Evolutionary conservation across 148 eudicot genomes (phyloP).

Genomic region (Diospyros lotus): DNA sequence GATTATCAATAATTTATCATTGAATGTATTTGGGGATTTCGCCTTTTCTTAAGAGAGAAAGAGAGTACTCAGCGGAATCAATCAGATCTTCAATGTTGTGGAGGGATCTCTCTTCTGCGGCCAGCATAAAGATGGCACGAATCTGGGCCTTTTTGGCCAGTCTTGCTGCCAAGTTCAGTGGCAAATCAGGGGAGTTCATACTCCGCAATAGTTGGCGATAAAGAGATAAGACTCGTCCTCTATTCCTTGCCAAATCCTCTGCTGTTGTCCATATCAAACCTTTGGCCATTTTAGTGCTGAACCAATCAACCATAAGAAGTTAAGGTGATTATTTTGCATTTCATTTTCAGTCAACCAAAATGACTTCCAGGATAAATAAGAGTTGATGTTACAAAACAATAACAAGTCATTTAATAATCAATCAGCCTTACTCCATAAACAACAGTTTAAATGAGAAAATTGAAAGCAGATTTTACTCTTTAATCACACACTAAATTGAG

Average conservation of each 20-base stretch:
- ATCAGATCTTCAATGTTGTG: constrained; percentile 24
- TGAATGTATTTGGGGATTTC: constrained; percentile 23
- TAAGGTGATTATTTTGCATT: background rate
- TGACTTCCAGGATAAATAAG: background rate
- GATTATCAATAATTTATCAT: constrained; percentile 2
- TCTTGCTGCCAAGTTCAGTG: constrained; percentile 16
- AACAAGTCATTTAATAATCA: background rate
- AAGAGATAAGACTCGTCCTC: constrained; percentile 19
- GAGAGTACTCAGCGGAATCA: constrained; percentile 21
- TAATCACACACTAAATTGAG: no score
- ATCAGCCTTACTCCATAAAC: background rate
- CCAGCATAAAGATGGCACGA: constrained; percentile 20
- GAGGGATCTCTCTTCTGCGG: constrained; percentile 19
- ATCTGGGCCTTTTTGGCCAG: constrained; percentile 22
- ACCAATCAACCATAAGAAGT: background rate
- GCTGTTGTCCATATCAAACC: constrained; percentile 24
- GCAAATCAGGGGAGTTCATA: constrained; percentile 26
- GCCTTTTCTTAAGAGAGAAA: constrained; percentile 17
- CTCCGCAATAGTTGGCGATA: constrained; percentile 24
- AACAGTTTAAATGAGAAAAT: background rate
- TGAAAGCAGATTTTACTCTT: background rate
- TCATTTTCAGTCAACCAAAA: background rate
- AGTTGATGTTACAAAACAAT: background rate
- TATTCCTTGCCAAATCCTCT: constrained; percentile 23
- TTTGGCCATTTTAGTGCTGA: constrained; percentile 19